Evolutionary conservation across 2,329 filamentous ascomycete genomes (phyloP), one percentile per base, ranked within the genome.

Genomic region (Ambrosiella cleistominuta): DNA sequence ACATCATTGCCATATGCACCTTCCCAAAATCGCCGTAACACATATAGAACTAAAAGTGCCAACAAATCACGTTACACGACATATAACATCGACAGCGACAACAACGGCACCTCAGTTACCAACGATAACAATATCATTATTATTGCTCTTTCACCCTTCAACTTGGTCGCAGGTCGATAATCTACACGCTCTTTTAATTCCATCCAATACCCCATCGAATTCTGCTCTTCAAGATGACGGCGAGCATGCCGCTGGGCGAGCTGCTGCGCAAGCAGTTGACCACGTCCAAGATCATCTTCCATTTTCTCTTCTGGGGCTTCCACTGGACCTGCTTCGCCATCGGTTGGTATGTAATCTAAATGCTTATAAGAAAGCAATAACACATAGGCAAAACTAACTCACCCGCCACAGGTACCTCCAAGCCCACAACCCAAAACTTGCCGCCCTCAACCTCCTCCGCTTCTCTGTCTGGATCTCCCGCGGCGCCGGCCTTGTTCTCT

Each of bases 391-490:
- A 47, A 39, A 27, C 54, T 56, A 49, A 56, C 17, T 12, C 15
- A 36, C 38, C 19, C 7, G 69, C 61, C 40, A 15, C 37, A 95
- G 89, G 88, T 86, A 75, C 66, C 84, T 93, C 65, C 93, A 98
- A 75, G 75, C 70, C 39, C 64, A 68, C 4, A 85, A 95, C 66
- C 62, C 68, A 8, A 80, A 80, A 59, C 75, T 98, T 36, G 83
- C 84, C 4, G 79, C 79, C 47, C 77, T 98, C 52, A 98, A 98
- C 70, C 79, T 73, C 0, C 80, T 98, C 54, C 76, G 77, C 57
- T 97, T 79, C 71, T 97, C 91, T 2, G 93, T 98, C 58, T 98
- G 91, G 91, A 80, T 96, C 60, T 97, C 93, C 36, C 82, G 93
- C 76, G 93, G 91, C 68, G 91, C 93, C 57, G 93, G 89, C 65